These are phyloP conservation scores for Globisporangium nunn DNA, from an alignment of 352 stramenopile species.

Conservation along the genomic window DNA sequence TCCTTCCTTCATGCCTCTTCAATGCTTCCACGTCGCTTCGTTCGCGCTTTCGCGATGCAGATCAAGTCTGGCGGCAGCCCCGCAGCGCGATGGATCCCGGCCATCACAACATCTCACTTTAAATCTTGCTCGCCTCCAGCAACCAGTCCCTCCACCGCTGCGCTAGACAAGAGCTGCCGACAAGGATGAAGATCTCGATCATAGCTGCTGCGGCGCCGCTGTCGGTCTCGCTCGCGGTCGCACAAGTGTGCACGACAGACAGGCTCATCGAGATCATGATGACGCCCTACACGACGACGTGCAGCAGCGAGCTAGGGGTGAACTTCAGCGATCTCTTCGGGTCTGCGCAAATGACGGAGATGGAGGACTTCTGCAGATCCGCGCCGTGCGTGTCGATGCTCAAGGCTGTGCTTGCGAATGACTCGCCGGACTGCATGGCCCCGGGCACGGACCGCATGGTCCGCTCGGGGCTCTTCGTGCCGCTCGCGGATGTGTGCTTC, in stretches of 20 bases:
- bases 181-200: background rate
- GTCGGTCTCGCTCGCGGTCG: too few relatives aligned
- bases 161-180: too few relatives aligned
- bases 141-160: too few relatives aligned
- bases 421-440: conserved; percentile 8
- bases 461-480: conserved; percentile 6
- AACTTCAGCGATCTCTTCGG: conserved; percentile 5
- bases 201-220: background rate
- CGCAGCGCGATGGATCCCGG: too few relatives aligned
- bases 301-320: conserved; percentile 3
- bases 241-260: background rate
- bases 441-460: conserved; percentile 3
- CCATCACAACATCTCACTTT: too few relatives aligned
- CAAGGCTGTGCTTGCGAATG: conserved; percentile 8
- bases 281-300: conserved; percentile 4
- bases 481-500: conserved; percentile 4
- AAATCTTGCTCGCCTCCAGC: too few relatives aligned
- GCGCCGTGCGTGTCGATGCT: conserved; percentile 3
- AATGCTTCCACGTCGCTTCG: too few relatives aligned
- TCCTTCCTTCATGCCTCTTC: too few relatives aligned
- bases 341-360: background rate
- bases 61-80: too few relatives aligned
- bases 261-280: background rate
- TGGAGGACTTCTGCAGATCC: conserved; percentile 7
- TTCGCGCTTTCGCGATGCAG: too few relatives aligned